phyloP scores from a whole-genome alignment of 352 stramenopile species.

The Pythium scleroteichum region DNA sequence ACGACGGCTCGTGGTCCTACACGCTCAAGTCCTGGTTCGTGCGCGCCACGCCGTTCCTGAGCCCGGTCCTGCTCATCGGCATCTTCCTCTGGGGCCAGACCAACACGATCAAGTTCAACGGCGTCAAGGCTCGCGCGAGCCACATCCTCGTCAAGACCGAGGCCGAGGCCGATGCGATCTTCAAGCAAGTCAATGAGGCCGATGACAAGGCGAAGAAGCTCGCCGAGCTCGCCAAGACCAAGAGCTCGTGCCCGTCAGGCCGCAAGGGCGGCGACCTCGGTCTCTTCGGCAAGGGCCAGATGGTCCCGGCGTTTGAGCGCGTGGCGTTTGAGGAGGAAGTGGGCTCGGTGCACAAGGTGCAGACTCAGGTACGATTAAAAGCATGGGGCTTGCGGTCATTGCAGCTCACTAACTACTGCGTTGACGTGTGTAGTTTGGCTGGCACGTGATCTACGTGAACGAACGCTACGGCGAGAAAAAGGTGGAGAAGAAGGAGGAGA shows the following conservation, averaged over 20 bases:
- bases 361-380: conserved; percentile 71
- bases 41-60: conserved; percentile 27
- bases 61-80: conserved; percentile 27
- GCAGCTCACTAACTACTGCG: conserved; percentile 9
- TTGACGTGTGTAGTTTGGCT: conserved; percentile 52
- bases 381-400: no score
- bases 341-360: conserved; percentile 78
- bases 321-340: conserved; percentile 72
- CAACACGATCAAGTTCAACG: conserved; percentile 21
- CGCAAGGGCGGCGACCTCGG: conserved; percentile 69
- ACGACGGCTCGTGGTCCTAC: conserved; percentile 25
- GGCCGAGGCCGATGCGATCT: conserved; percentile 54
- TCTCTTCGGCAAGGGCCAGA: conserved; percentile 70
- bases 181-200: conserved; percentile 48
- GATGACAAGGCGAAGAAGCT: conserved; percentile 61
- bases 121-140: conserved; percentile 58
- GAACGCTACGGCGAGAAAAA: conserved; percentile 61
- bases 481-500: conserved; percentile 24
- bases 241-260: conserved; percentile 74
- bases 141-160: conserved; percentile 84
- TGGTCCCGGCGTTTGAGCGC: conserved; percentile 76
- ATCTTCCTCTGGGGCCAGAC: conserved; percentile 29
- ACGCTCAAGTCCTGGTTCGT: conserved; percentile 25
- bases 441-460: conserved; percentile 73
- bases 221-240: conserved; percentile 62